Conservation (phyloP, 306 rosid genomes). For the Morella rubra region DNA sequence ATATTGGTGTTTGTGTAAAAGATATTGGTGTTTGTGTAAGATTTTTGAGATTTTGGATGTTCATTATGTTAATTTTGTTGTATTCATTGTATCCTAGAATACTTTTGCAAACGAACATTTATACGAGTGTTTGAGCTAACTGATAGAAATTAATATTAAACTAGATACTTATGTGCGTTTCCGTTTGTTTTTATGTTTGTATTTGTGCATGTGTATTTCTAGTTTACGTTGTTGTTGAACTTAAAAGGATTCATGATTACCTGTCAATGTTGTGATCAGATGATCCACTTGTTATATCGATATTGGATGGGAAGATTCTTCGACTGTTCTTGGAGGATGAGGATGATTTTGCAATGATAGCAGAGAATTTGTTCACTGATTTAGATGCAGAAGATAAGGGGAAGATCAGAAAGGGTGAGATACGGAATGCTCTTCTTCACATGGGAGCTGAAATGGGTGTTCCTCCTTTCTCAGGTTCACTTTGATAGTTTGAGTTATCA, state of each 20-base stretch:
- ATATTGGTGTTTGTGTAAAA: no score
- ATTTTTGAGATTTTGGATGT: no score
- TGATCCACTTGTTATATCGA: slow-evolving; percentile 72
- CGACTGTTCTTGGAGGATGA: slow-evolving; percentile 73
- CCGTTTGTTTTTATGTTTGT: not conserved
- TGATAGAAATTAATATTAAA: not conserved
- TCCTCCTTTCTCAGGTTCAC: slow-evolving; percentile 85
- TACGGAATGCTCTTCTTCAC: slow-evolving; percentile 65
- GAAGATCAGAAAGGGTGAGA: slow-evolving; percentile 72
- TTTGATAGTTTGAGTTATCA: not conserved
- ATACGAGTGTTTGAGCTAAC: not conserved
- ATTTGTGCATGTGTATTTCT: not conserved
- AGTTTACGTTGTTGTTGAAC: not conserved
- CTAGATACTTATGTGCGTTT: no score
- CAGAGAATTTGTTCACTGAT: slow-evolving; percentile 82
- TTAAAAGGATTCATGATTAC: slow-evolving; percentile 4
- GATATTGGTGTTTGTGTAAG: no score
- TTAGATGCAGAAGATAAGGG: slow-evolving; percentile 87
- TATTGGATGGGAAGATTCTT: slow-evolving; percentile 79
- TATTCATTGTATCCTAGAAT: not conserved
- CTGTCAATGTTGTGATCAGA: slow-evolving; percentile 42
- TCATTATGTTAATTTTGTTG: no score
- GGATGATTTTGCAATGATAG: slow-evolving; percentile 95
- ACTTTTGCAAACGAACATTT: not conserved
- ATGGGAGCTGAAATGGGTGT: slow-evolving; percentile 98